Base-by-base conservation (phyloP, 1,284 basidiomycete genomes). In the Nidula niveotomentosa region DNA sequence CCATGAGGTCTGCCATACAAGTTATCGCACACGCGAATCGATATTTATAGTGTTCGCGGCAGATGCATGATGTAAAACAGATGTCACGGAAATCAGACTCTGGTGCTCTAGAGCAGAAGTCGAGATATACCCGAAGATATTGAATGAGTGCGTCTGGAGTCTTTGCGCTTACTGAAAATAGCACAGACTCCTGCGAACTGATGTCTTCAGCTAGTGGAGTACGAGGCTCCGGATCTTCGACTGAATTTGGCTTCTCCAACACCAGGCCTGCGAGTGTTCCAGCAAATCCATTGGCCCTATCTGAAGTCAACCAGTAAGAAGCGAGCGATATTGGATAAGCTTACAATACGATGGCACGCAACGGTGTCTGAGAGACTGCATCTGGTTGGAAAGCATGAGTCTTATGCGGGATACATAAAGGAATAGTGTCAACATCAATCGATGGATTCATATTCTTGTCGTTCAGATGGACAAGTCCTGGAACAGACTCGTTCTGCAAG, bases 141-240 rank as follows among this genome's bases (percentile, higher is more conserved):
- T 62, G 60, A 8, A 48, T 53, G 9, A 73, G 62, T 1, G 69
- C 71, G 1, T 61, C 63, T 17, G 60, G 62, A 39, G 63, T 68
- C 55, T 72, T 74, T 8, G 66, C 70, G 52, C 71, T 73, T 57
- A 72, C 60, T 12, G 69, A 64, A 49, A 74, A 74, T 49, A 69
- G 43, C 58, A 60, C 53, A 13, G 39, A 23, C 5, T 5, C 23
- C 23, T 23, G 23, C 3, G 23, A 23, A 23, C 23, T 23, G 23
- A 23, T 23, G 23, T 23, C 23, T 23, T 23, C 3, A 23, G 23
- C 23, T 23, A 23, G 23, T 3, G 5, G 23, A 23, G 23, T 23
- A 23, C 5, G 23, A 23, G 23, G 23, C 23, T 23, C 48, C 45
- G 36, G 33, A 17, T n/a, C n/a, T n/a, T n/a, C n/a, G n/a, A n/a